Percentiles rank a stretch among this genome's conserved stretches.
Conservation (phyloP, 2,329 filamentous ascomycete genomes). For the Rasamsonia emersonii region DNA sequence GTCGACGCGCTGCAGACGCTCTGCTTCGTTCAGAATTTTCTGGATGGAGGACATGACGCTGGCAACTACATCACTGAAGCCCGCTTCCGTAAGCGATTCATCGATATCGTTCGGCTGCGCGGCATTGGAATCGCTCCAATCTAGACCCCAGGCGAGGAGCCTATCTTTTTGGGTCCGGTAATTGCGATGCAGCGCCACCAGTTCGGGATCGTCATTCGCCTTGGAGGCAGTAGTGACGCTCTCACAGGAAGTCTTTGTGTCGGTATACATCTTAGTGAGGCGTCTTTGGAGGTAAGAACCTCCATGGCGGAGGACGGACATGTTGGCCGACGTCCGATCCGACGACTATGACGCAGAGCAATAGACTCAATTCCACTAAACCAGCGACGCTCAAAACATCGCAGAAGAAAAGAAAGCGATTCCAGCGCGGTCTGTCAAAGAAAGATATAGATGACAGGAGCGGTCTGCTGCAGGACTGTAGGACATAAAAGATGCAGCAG, state of each 20-base stretch:
- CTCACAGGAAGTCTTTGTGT: slow-evolving; percentile 55
- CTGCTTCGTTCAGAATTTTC: slow-evolving; percentile 53
- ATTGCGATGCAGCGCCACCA: slow-evolving; percentile 49
- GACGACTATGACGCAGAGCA: too few relatives aligned
- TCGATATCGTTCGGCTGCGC: slow-evolving; percentile 52
- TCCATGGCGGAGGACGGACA: slow-evolving; percentile 40
- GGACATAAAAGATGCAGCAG: slow-evolving; percentile 3
- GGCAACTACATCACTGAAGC: slow-evolving; percentile 55
- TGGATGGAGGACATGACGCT: slow-evolving; percentile 58
- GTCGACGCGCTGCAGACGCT: slow-evolving; percentile 44
- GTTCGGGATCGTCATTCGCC: slow-evolving; percentile 43
- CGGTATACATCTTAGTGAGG: slow-evolving; percentile 54
- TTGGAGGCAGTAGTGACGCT: slow-evolving; percentile 43
- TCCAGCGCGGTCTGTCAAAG: too few relatives aligned
- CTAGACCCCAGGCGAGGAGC: slow-evolving; percentile 55
- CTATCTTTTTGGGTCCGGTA: slow-evolving; percentile 57
- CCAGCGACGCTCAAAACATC: too few relatives aligned
- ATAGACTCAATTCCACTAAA: too few relatives aligned
- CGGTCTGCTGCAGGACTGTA: too few relatives aligned
- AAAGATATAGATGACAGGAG: background rate
- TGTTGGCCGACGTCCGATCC: slow-evolving; percentile 19
- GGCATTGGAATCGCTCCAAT: slow-evolving; percentile 56
- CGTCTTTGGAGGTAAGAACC: slow-evolving; percentile 38
- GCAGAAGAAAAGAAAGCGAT: too few relatives aligned
- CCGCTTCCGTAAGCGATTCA: slow-evolving; percentile 53